Evolutionary conservation across 441 rosid species (phyloP).

Genomic region (Mallotus repandus): DNA sequence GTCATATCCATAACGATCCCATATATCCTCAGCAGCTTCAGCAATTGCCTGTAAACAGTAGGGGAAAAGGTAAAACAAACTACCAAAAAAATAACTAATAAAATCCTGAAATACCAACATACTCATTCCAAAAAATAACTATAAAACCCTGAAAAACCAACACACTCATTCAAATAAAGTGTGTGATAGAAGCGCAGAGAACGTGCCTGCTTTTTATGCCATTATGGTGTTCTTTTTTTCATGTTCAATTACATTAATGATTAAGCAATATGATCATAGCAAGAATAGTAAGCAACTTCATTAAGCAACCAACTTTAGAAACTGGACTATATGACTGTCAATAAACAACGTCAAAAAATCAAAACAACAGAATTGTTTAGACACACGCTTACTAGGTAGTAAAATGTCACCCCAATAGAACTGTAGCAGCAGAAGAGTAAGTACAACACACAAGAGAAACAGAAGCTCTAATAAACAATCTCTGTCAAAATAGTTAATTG

Average conservation of each 20-base stretch:
- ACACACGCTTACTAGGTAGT: neutral
- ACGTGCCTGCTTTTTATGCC: neutral
- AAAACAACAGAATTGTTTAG: neutral
- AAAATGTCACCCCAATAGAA: neutral
- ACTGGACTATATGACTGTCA: neutral
- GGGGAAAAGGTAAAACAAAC: slow-evolving; percentile 2
- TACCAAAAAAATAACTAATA: slow-evolving; percentile 15
- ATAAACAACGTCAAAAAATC: neutral
- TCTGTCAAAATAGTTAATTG: neutral
- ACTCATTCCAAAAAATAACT: slow-evolving; percentile 12
- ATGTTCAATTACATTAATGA: neutral
- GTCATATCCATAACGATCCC: slow-evolving; percentile 96
- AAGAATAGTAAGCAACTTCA: neutral
- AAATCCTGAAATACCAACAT: neutral
- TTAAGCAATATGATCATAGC: neutral
- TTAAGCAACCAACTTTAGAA: neutral
- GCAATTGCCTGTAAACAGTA: slow-evolving; percentile 70
- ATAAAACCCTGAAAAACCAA: neutral
- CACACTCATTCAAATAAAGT: neutral
- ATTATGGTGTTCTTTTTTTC: neutral
- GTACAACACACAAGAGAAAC: neutral
- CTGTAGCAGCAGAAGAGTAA: neutral
- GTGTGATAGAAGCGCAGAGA: neutral
- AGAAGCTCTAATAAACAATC: neutral
- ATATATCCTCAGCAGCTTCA: slow-evolving; percentile 90